These are phyloP conservation scores for Kazachstania sp. DNA, from an alignment of 1,139 yeast genomes.

Conservation along the genomic window DNA sequence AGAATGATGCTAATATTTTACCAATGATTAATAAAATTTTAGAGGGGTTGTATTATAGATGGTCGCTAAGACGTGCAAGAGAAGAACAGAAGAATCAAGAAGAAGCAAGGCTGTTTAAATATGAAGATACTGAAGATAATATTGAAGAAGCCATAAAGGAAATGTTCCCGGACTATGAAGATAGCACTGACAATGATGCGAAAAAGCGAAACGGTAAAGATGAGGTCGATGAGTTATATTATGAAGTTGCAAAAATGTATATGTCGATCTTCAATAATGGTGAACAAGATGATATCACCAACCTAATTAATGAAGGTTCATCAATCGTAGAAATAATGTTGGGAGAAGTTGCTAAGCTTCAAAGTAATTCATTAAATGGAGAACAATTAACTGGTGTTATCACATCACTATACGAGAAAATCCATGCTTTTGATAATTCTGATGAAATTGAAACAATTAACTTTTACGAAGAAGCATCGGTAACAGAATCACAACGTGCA, in stretches of 20 bases:
- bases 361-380: slow-evolving; percentile 28
- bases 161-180: slow-evolving; percentile 81
- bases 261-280: slow-evolving; percentile 29
- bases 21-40: slow-evolving; percentile 39
- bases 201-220: slow-evolving; percentile 10
- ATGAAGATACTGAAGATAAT: slow-evolving; percentile 50
- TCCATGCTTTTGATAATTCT: slow-evolving; percentile 22
- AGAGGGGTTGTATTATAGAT: slow-evolving; percentile 61
- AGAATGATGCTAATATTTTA: slow-evolving; percentile 15
- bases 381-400: slow-evolving; percentile 40
- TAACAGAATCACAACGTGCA: slow-evolving; percentile 54
- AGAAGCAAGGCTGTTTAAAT: slow-evolving; percentile 56
- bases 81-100: slow-evolving; percentile 55
- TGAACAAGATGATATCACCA: slow-evolving; percentile 19
- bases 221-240: slow-evolving; percentile 33
- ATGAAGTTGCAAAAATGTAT: slow-evolving; percentile 34
- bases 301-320: slow-evolving; percentile 40
- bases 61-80: slow-evolving; percentile 66
- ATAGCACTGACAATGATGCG: slow-evolving; percentile 33
- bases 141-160: slow-evolving; percentile 47
- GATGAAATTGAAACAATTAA: slow-evolving; percentile 34
- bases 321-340: slow-evolving; percentile 30
- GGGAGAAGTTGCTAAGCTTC: slow-evolving; percentile 22
- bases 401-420: slow-evolving; percentile 33
- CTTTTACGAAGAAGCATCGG: slow-evolving; percentile 62